These are phyloP conservation scores for Stagonosporopsis vannaccii DNA, from an alignment of 2,329 filamentous ascomycete genomes.

Conservation along the genomic window DNA sequence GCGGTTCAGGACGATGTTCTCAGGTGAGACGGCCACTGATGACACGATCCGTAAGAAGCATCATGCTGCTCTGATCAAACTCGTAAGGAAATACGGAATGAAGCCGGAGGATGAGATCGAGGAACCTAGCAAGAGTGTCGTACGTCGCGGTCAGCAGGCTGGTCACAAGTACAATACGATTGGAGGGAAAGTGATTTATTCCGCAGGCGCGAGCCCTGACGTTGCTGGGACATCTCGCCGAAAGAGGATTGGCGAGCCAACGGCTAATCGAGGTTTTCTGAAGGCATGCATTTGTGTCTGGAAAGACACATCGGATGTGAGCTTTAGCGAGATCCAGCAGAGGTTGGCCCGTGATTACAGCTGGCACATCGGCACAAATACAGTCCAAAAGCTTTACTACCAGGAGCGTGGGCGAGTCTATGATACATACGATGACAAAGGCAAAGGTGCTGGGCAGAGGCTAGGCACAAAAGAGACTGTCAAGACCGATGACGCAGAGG, in stretches of 20 bases:
- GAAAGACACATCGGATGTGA: constrained; percentile 17
- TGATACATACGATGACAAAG: neutral
- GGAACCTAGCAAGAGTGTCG: constrained; percentile 5
- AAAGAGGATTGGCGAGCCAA: neutral
- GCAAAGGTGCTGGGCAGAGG: neutral
- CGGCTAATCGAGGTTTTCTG: constrained; percentile 8
- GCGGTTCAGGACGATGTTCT: constrained; percentile 18
- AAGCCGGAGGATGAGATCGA: constrained; percentile 13
- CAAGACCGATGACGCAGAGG: neutral
- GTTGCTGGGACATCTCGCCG: neutral
- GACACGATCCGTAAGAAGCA: constrained; percentile 26
- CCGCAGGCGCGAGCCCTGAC: neutral
- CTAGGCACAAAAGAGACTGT: neutral
- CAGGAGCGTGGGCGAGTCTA: constrained; percentile 17
- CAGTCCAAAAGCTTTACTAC: constrained; percentile 24
- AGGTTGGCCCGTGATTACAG: constrained; percentile 17
- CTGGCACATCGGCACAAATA: constrained; percentile 22
- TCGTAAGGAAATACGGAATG: constrained; percentile 17
- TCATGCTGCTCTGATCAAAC: constrained; percentile 5
- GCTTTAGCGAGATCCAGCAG: constrained; percentile 21
- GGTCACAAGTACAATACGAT: constrained; percentile 10
- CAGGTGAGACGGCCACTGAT: constrained; percentile 9
- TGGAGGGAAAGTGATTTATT: constrained; percentile 1
- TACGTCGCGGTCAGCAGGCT: constrained; percentile 17
- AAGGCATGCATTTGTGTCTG: constrained; percentile 27